Base-by-base conservation (phyloP, 441 rosid species). In the Euphorbia celastroides region DNA sequence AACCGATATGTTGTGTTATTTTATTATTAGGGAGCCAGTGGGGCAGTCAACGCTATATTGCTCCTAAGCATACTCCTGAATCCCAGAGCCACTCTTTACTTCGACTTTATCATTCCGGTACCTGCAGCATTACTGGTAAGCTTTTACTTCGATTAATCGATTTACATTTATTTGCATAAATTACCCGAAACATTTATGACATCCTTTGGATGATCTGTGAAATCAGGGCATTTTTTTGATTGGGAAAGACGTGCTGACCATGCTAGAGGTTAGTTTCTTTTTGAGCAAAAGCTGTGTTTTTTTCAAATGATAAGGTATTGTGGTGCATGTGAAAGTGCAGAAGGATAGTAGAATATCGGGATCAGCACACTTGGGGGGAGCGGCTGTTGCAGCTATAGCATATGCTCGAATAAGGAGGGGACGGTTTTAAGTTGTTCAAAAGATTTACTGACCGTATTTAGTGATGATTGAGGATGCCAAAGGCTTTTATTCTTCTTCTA, bases 1-100 rank as follows among this genome's bases (percentile, higher is more conserved):
- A 60, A 64, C 8, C 57, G 19, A 13, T 27, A 26, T 25, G 28
- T 19, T 20, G 55, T 28, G 55, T 26, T 69, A 73, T 25, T 66
- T 46, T 48, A 34, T 20, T 32, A 60, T 13, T 74, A 86, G 92
- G 97, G 97, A 0, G 92, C 97, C 16, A 91, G 96, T 64, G 99
- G 92, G 59, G 96, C 97, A 28, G 96, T 93, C 67, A 88, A 88
- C 74, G 97, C 97, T 66, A 86, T 91, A 70, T 78, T 91, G 88
- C 82, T 91, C 73, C 96, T 93, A 12, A 84, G 84, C 58, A 93
- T 91, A 82, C 85, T 91, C 81, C 76, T 93, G 66, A 64, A 82
- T 75, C 96, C 97, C 52, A 89, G 27, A 64, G 82, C 93, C 22
- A 93, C 92, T 44, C 62, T 93, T 25, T 81, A 77, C 81, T 50